These are phyloP conservation scores for Candolleomyces efflorescens DNA, from an alignment of 768 basidiomycete genomes.

Conservation along the genomic window DNA sequence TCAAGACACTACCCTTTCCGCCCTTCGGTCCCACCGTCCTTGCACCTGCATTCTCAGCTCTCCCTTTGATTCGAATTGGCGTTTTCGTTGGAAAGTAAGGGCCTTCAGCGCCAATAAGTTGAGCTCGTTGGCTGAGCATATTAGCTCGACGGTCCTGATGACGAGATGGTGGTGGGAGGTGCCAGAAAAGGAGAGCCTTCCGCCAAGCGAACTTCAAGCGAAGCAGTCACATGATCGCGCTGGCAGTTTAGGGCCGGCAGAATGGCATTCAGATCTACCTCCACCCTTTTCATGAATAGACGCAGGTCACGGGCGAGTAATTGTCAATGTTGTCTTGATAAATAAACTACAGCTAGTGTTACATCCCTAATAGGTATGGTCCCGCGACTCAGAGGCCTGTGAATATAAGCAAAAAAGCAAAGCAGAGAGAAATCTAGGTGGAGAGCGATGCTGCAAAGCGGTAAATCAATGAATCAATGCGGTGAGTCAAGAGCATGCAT, in stretches of 20 bases:
- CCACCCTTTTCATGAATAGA: too few relatives aligned
- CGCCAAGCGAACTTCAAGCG: background rate
- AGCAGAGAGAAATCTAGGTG: background rate
- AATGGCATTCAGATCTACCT: too few relatives aligned
- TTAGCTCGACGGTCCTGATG: background rate
- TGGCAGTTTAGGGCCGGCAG: too few relatives aligned
- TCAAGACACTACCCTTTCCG: slow-evolving; percentile 21
- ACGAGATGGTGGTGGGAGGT: background rate
- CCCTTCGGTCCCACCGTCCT: slow-evolving; percentile 44
- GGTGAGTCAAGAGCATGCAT: too few relatives aligned
- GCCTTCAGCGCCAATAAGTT: slow-evolving; percentile 25
- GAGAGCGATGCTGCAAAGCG: too few relatives aligned
- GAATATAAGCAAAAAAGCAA: background rate
- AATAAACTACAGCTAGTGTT: background rate
- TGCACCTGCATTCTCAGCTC: slow-evolving; percentile 48
- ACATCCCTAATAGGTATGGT: slow-evolving; percentile 5
- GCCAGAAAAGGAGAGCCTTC: background rate
- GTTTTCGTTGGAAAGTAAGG: slow-evolving; percentile 42
- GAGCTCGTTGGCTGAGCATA: slow-evolving; percentile 38
- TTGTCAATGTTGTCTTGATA: background rate
- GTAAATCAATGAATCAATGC: too few relatives aligned
- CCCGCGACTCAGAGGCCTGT: background rate
- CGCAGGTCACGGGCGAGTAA: too few relatives aligned
- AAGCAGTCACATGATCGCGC: too few relatives aligned
- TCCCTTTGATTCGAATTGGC: slow-evolving; percentile 40